Percentiles rank a stretch among this genome's conserved stretches.
Conservation (phyloP, 2,329 filamentous ascomycete species). For the Colletotrichum eremochloae region DNA sequence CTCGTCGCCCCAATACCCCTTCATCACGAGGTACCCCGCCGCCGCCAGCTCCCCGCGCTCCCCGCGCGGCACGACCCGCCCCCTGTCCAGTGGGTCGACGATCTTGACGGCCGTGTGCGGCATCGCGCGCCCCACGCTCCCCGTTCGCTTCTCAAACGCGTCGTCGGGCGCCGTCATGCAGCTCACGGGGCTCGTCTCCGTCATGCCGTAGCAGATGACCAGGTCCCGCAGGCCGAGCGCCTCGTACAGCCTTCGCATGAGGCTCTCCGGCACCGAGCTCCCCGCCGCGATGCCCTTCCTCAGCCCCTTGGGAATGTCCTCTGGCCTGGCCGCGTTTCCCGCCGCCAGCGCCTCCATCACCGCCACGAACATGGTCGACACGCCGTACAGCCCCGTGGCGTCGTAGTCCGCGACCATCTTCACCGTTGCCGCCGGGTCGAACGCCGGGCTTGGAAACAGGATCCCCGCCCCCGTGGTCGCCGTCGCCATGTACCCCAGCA, state of each 20-base stretch:
- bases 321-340: constrained; percentile 46
- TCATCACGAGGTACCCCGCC: constrained; percentile 89
- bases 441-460: constrained; percentile 88
- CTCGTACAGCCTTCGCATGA: constrained; percentile 83
- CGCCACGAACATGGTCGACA: constrained; percentile 94
- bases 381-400: constrained; percentile 82
- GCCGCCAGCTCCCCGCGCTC: constrained; percentile 85
- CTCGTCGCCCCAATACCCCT: constrained; percentile 87
- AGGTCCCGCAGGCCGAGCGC: constrained; percentile 83
- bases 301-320: constrained; percentile 59
- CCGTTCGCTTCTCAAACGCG: constrained; percentile 78
- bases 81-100: constrained; percentile 75
- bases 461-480: constrained; percentile 84
- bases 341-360: constrained; percentile 81
- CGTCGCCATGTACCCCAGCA: constrained; percentile 96
- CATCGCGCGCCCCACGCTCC: constrained; percentile 83
- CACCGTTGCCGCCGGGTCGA: constrained; percentile 82
- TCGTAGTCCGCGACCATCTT: constrained; percentile 65
- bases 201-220: constrained; percentile 98
- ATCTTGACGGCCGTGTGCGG: constrained; percentile 85
- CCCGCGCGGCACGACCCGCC: constrained; percentile 71
- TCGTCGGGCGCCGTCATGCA: constrained; percentile 87
- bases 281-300: constrained; percentile 94
- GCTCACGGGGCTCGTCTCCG: constrained; percentile 84
- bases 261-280: constrained; percentile 82